Evolutionary conservation across 192 early-diverging fungal species (phyloP).

Genomic region (Lobosporangium transversale): DNA sequence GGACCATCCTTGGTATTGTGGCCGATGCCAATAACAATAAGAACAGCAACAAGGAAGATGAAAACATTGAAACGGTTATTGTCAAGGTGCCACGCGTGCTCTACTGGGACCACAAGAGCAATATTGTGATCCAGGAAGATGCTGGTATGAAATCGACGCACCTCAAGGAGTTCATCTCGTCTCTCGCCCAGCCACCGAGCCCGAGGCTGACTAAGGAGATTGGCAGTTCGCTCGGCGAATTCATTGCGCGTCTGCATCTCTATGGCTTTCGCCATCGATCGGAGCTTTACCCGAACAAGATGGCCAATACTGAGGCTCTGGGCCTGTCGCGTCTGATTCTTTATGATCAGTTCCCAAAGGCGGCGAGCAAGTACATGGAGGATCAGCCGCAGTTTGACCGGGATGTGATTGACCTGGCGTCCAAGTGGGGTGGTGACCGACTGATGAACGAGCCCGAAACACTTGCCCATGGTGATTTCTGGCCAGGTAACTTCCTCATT

Average conservation of each 20-base stretch:
- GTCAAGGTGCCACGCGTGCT: slow-evolving; percentile 40
- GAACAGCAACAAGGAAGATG: slow-evolving; percentile 32
- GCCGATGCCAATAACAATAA: slow-evolving; percentile 26
- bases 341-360: slow-evolving; percentile 36
- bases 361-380: slow-evolving; percentile 25
- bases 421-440: slow-evolving; percentile 43
- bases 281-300: slow-evolving; percentile 31
- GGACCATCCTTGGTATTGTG: slow-evolving; percentile 23
- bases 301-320: slow-evolving; percentile 35
- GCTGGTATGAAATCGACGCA: slow-evolving; percentile 28
- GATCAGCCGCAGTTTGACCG: slow-evolving; percentile 29
- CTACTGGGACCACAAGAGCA: slow-evolving; percentile 39
- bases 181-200: slow-evolving; percentile 26
- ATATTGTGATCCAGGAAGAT: slow-evolving; percentile 48
- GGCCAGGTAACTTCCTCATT: slow-evolving; percentile 53
- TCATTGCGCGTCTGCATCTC: slow-evolving; percentile 51
- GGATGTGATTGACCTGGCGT: slow-evolving; percentile 30
- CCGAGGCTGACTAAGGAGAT: slow-evolving; percentile 32
- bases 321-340: slow-evolving; percentile 33
- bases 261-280: slow-evolving; percentile 30
- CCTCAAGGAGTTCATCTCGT: slow-evolving; percentile 39
- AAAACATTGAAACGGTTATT: slow-evolving; percentile 21
- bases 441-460: slow-evolving; percentile 51
- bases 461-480: slow-evolving; percentile 51
- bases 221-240: slow-evolving; percentile 46